Base-by-base conservation (phyloP, 108 stramenopile species). In the Pseudonitzschia delicatissima region DNA sequence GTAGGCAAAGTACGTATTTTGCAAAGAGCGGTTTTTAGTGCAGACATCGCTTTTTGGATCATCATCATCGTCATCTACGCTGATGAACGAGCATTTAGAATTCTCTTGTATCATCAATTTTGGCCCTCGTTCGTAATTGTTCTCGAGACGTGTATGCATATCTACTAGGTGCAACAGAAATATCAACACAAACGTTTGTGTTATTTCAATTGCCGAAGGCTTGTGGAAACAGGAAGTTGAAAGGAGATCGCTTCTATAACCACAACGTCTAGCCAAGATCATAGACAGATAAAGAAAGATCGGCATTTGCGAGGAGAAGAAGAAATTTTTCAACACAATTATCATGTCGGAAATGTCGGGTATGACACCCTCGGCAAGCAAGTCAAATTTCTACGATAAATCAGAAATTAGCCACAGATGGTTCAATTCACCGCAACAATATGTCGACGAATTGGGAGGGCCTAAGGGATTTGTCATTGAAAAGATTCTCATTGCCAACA, bases 401-500 rank as follows among this genome's bases (percentile, higher is more conserved):
- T 57, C 52, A 37, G 32, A 33, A 2, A 59, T 32, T 80, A 81
- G 47, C 69, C 74, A 20, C 92, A 78, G 88, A 68, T 78, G 88
- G 0, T 94, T 94, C 68, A 35, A 77, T 26, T 73, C 73, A 47
- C 90, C 91, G 4, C 47, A 76, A 17, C 53, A 72, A 18, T 94
- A 87, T 65, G 85, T 94, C 13, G 44, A 67, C 40, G 79, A 81
- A 39, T 75, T 92, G 26, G 90, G 87, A 18, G 90, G 89, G 21
- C 15, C 53, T 52, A 87, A 90, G 63, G 67, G 75, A 13, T 71
- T 73, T 31, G 85, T 89, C 36, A 91, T 95, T 69, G 82, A 84
- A 71, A 89, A 89, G 71, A 82, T 95, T 21, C 55, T 95, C 55
- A 92, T 95, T 77, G 91, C 94, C 55, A 95, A 95, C 76, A 95